Evolutionary conservation across 2,329 filamentous ascomycete genomes (phyloP).

Genomic region (Neonectria hederae): DNA sequence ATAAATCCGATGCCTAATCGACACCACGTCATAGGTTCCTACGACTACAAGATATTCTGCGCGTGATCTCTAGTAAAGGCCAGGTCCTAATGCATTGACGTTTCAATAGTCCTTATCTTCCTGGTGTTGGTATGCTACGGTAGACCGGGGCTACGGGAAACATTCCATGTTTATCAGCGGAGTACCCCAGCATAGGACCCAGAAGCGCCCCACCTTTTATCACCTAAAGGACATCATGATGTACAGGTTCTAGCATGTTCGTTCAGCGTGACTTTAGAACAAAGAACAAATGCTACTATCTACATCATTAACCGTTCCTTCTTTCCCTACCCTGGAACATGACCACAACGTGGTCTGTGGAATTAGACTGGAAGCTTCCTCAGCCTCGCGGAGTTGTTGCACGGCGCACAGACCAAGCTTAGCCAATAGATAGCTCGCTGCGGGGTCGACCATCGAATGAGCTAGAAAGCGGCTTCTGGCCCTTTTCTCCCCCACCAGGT

Average conservation of each 20-base stretch:
- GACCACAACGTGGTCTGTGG: background rate
- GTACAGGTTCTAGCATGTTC: background rate
- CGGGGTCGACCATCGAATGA: slow-evolving; percentile 52
- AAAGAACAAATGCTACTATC: background rate
- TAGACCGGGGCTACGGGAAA: background rate
- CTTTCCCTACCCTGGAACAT: slow-evolving; percentile 33
- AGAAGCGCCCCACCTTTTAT: background rate
- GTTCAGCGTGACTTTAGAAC: background rate
- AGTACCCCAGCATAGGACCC: background rate
- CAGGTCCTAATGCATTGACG: too few species aligned
- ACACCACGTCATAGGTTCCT: background rate
- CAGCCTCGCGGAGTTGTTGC: slow-evolving; percentile 30
- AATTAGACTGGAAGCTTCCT: slow-evolving; percentile 26
- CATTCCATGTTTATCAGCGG: background rate
- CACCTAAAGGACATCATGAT: background rate
- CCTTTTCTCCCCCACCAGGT: slow-evolving; percentile 45
- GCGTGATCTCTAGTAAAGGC: too few species aligned
- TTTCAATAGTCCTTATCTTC: too few species aligned
- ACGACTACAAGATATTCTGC: too few species aligned
- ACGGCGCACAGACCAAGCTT: slow-evolving; percentile 27
- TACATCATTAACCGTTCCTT: too few species aligned
- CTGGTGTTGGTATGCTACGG: background rate
- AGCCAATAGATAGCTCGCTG: slow-evolving; percentile 45
- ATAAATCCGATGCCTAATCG: background rate
- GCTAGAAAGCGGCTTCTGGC: slow-evolving; percentile 52